Base-by-base conservation (phyloP, 2,329 filamentous ascomycete species). In the Alternaria novae-zelandiae region DNA sequence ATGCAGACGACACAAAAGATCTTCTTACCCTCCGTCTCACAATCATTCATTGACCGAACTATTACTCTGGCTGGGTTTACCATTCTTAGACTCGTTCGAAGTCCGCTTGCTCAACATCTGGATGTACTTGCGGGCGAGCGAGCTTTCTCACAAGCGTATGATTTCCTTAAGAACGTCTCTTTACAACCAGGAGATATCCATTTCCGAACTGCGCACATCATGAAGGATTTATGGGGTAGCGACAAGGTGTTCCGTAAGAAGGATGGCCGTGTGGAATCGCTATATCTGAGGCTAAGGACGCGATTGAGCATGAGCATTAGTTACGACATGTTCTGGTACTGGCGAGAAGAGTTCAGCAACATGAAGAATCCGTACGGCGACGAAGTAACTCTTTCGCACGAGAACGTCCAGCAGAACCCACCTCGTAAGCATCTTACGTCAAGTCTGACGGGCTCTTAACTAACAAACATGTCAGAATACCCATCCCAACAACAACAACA, bases 311-410 rank as follows among this genome's bases (percentile, higher is more conserved):
- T 80, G 78, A 79, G 76, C 54, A 70, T 80, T 15, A 78, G 71
- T 45, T 80, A 79, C 49, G 78, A 80, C 53, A 79, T 79, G 76
- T 79, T 80, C 63, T 80, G 78, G 78, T 80, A 79, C 50, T 80
- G 78, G 78, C 66, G 78, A 54, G 78, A 78, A 61, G 77, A 79
- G 36, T 80, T 79, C 30, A 73, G 75, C 23, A 74, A 79, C 57
- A 77, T 78, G 74, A 64, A 69, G 36, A 79, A 79, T 51, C 77
- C 76, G 2, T 79, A 79, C 23, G 74, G 72, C 54, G 77, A 79
- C n/a, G 75, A 78, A 26, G 61, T 61, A 15, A 46, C 53, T 26
- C 54, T 69, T 2, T 68, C 71, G 6, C 72, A 70, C 15, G 68
- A 72, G 20, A 64, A 59, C 5, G 70, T 69, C 54, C 70, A 72